Percentiles rank a stretch among this genome's conserved stretches.
These are phyloP conservation scores for Chytridium lagenaria DNA, from an alignment of 371 early-diverging fungal species.

Conservation along the genomic window DNA sequence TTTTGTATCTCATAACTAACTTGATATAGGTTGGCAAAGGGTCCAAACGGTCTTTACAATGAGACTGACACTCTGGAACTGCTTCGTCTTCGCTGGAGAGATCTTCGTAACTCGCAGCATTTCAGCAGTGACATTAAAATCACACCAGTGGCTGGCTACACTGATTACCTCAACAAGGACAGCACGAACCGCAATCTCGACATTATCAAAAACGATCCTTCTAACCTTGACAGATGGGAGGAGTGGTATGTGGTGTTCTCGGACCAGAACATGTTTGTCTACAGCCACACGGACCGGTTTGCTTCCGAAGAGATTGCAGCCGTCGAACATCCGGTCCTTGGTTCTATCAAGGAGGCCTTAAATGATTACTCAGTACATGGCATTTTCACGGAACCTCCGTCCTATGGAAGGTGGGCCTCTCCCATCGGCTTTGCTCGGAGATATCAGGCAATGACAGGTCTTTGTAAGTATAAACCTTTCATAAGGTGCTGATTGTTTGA, in stretches of 20 bases:
- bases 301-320: slow-evolving; percentile 29
- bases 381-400: slow-evolving; percentile 8
- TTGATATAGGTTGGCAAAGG: neutral
- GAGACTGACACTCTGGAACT: neutral
- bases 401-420: slow-evolving; percentile 4
- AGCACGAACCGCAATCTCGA: neutral
- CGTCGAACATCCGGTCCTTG: slow-evolving; percentile 28
- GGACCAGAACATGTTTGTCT: slow-evolving; percentile 20
- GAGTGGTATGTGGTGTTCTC: slow-evolving; percentile 39
- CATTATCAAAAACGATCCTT: neutral
- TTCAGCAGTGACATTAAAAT: neutral
- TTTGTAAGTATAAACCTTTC: neutral
- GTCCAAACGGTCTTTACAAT: neutral
- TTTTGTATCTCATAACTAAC: neutral
- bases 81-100: slow-evolving; percentile 2
- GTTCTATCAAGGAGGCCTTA: slow-evolving; percentile 20
- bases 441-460: neutral
- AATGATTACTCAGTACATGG: slow-evolving; percentile 17
- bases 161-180: slow-evolving; percentile 6
- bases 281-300: slow-evolving; percentile 18
- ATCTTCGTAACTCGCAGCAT: neutral
- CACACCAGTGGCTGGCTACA: neutral
- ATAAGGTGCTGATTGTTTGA: neutral
- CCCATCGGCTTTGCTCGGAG: neutral
- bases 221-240: slow-evolving; percentile 6